Evolutionary conservation across 208 protist species (phyloP), one percentile per base, ranked within the genome.

Genomic region (Wallacemonas collosoma): DNA sequence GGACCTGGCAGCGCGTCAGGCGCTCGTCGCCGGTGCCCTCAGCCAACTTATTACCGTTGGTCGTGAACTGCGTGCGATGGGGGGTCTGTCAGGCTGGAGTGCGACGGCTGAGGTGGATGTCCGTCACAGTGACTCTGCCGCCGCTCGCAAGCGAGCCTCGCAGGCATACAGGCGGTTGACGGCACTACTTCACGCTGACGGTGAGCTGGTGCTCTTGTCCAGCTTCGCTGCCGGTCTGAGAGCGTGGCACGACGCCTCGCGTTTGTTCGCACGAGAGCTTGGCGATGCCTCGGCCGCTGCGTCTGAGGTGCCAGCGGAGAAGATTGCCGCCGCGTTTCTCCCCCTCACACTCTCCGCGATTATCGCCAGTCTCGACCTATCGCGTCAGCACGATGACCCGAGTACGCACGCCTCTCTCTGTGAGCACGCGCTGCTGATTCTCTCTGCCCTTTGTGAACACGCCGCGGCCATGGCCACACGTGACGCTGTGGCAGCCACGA

Each of bases 321-420:
- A 7, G 55, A 38, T 56, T 15, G n/a, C 36, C 4, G 43, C 47
- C 26, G 41, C 47, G 50, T 8, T 57, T 9, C 8, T 53, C 6
- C 53, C 48, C n/a, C 38, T 61, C 9, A 36, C 53, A 41, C 40
- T 65, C 43, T 65, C 60, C 9, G 60, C 60, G 6, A 35, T 65
- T 17, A 50, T 65, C 8, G 35, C 50, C 7, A 67, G 72, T 39
- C 62, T 83, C 15, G 15, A 17, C n/a, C 76, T 75, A 51, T 87
- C 79, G 15, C 74, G 71, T 15, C 63, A 73, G 11, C 62, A 70
- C 43, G 76, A 85, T 75, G 78, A 70, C 63, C 48, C 80, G 9
- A 78, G 80, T 60, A 82, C 83, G n/a, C 89, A 94, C 73, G 75
- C 74, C 36, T 72, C 77, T 14, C 15, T 82, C 38, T 94, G 89